A percentile compares a stretch with the other conserved stretches of the same genome.
These are phyloP conservation scores for Rhizoclosmatium globosum DNA, from an alignment of 192 early-diverging fungal genomes.

Conservation along the genomic window DNA sequence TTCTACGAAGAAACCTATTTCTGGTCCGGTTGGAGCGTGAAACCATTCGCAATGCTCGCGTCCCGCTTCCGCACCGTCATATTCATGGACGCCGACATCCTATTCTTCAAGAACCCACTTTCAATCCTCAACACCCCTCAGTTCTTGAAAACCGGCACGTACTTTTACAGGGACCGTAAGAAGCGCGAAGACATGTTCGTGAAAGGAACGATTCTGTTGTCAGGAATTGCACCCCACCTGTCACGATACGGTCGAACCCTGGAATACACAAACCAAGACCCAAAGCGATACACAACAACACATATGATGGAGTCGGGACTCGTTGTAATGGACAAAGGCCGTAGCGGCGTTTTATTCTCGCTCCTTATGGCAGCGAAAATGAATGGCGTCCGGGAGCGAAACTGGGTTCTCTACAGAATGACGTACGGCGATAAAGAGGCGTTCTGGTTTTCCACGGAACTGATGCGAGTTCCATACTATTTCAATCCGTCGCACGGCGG, in stretches of 20 bases:
- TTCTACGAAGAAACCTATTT: neutral
- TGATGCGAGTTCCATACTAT: slow-evolving; percentile 61
- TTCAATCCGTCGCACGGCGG: slow-evolving; percentile 59
- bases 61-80: slow-evolving; percentile 66
- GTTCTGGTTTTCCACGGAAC: slow-evolving; percentile 73
- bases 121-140: slow-evolving; percentile 48
- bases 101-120: slow-evolving; percentile 66
- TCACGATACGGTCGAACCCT: neutral
- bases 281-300: neutral
- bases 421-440: slow-evolving; percentile 69
- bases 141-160: slow-evolving; percentile 7
- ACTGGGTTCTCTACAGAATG: neutral
- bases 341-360: slow-evolving; percentile 1
- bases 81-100: slow-evolving; percentile 73
- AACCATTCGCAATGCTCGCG: slow-evolving; percentile 71
- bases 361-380: slow-evolving; percentile 21
- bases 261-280: neutral
- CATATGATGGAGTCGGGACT: slow-evolving; percentile 23
- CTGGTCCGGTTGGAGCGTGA: slow-evolving; percentile 46
- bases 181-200: neutral
- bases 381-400: slow-evolving; percentile 5
- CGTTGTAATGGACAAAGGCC: slow-evolving; percentile 19
- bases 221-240: neutral
- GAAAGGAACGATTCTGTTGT: neutral
- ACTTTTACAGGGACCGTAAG: slow-evolving; percentile 70